phyloP scores from a whole-genome alignment of 805 yeast genomes.

The Yarrowia sp. region DNA sequence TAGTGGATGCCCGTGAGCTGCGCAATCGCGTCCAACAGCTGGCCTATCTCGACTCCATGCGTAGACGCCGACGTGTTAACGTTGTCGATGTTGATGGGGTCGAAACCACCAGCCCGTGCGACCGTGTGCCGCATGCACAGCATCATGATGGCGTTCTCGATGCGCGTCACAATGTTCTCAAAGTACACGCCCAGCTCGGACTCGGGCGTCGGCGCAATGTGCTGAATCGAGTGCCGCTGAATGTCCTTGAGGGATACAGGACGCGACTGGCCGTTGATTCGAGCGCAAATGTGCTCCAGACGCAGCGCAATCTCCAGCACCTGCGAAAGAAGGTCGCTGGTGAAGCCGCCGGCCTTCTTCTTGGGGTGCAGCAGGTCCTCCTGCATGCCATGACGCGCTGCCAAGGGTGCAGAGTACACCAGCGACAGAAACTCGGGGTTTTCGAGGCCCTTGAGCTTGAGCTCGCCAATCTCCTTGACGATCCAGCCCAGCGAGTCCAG shows the following conservation, averaged over 20 bases:
- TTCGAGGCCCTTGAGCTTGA: slow-evolving; percentile 89
- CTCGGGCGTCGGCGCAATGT: slow-evolving; percentile 33
- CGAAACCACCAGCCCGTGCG: not conserved
- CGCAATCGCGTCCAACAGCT: slow-evolving; percentile 1
- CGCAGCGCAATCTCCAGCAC: slow-evolving; percentile 27
- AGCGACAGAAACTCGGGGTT: slow-evolving; percentile 84
- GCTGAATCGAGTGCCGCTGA: slow-evolving; percentile 16
- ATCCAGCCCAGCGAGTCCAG: slow-evolving; percentile 69
- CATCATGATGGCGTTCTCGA: slow-evolving; percentile 37
- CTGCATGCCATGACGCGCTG: slow-evolving; percentile 45
- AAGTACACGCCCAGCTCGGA: slow-evolving; percentile 33
- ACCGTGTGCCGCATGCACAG: slow-evolving; percentile 33
- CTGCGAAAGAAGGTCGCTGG: slow-evolving; percentile 1
- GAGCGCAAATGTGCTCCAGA: slow-evolving; percentile 34
- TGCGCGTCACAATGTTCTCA: slow-evolving; percentile 38
- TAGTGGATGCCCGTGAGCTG: slow-evolving; percentile 7
- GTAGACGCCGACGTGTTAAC: slow-evolving; percentile 15
- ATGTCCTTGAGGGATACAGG: slow-evolving; percentile 14
- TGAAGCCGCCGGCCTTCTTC: slow-evolving; percentile 17
- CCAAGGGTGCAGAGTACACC: slow-evolving; percentile 65
- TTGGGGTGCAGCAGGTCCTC: slow-evolving; percentile 13
- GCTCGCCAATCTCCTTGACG: slow-evolving; percentile 73
- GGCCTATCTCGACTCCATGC: slow-evolving; percentile 18
- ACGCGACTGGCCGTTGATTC: slow-evolving; percentile 25
- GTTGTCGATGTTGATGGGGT: slow-evolving; percentile 17